Percentiles rank a stretch among this genome's conserved stretches.
These are phyloP conservation scores for Aurinia saxatilis DNA, from an alignment of 345 rosid genomes.

Conservation along the genomic window DNA sequence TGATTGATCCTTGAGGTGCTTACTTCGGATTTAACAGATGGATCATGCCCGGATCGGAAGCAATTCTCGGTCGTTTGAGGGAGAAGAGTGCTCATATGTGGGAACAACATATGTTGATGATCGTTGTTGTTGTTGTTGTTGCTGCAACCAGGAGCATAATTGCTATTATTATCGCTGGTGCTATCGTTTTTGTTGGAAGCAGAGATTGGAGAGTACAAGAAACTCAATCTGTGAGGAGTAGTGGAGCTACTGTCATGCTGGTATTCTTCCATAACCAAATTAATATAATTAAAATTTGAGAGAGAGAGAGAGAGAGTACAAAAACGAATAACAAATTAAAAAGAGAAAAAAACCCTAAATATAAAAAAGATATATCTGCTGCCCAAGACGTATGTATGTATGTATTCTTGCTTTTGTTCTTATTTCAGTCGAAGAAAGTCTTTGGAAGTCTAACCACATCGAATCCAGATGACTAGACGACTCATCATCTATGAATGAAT, in stretches of 20 bases:
- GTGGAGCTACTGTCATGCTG: constrained; percentile 53
- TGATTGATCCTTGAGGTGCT: constrained; percentile 45
- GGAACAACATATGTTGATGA: constrained; percentile 29
- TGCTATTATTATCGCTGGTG: constrained; percentile 21
- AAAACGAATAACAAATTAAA: neutral
- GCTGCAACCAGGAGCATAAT: constrained; percentile 21
- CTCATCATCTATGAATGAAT: constrained; percentile 19
- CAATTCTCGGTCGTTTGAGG: constrained; percentile 43
- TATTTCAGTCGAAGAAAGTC: constrained; percentile 29
- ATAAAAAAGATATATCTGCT: neutral
- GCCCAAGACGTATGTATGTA: constrained; percentile 16
- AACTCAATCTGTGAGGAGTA: constrained; percentile 49
- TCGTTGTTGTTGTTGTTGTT: constrained; percentile 22
- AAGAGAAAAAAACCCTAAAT: constrained; percentile 22
- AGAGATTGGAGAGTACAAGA: constrained; percentile 60
- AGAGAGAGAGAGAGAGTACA: constrained; percentile 23
- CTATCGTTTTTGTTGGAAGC: constrained; percentile 50
- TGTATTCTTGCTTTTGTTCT: constrained; percentile 28
- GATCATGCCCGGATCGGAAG: constrained; percentile 46
- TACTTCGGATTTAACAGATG: constrained; percentile 73
- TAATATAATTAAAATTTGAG: constrained; percentile 1
- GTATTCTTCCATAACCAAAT: constrained; percentile 65
- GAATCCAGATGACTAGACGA: constrained; percentile 30
- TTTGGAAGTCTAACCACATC: constrained; percentile 28
- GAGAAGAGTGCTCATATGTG: constrained; percentile 25